Percentiles rank a stretch among this genome's conserved stretches.
Conservation (phyloP, 331 rosid species). For the Saraca asoca region DNA sequence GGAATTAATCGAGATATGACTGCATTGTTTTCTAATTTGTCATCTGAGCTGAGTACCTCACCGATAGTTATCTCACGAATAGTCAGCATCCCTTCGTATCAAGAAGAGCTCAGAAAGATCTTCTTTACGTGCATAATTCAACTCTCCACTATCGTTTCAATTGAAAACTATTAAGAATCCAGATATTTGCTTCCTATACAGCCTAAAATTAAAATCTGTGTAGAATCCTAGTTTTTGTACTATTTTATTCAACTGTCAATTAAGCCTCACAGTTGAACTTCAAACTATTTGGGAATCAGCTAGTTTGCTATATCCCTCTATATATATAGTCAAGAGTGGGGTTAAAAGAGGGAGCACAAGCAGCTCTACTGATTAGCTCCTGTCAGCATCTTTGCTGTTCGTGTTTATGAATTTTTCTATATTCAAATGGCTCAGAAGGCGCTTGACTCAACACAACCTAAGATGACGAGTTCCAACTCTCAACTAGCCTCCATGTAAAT, state of each 20-base stretch:
- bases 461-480: constrained; percentile 33
- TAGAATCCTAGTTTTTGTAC: too few species aligned
- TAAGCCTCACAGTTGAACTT: too few species aligned
- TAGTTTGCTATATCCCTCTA: too few species aligned
- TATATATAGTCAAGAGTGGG: too few species aligned
- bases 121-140: neutral
- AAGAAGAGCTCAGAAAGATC: neutral
- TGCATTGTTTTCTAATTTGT: neutral
- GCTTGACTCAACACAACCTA: constrained; percentile 24
- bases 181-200: neutral
- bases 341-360: neutral
- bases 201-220: too few species aligned
- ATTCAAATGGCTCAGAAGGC: constrained; percentile 29
- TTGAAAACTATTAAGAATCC: neutral
- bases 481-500: constrained; percentile 44
- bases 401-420: neutral
- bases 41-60: constrained; percentile 15
- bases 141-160: neutral
- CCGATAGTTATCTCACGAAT: neutral
- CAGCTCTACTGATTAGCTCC: neutral
- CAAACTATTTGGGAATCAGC: too few species aligned
- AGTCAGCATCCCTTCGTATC: neutral
- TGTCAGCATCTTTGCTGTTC: neutral
- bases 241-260: too few species aligned
- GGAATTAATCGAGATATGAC: constrained; percentile 29